Base-by-base conservation (phyloP, 306 rosid species). In the Cyamopsis tetragonoloba region DNA sequence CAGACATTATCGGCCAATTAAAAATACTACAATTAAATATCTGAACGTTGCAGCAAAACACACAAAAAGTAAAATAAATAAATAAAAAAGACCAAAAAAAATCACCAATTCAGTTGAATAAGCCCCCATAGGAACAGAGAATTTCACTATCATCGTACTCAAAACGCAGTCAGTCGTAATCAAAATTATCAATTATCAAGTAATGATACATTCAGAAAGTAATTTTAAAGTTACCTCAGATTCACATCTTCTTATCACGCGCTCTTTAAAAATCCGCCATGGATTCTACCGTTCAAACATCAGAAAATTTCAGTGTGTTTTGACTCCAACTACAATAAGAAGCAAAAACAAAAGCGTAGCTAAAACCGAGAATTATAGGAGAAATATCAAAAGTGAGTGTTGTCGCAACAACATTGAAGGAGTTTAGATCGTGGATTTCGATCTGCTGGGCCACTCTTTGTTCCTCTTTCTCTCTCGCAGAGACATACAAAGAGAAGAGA, bases 351-450 rank as follows among this genome's bases (percentile, higher is more conserved):
- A 55, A 76, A 51, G 0, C 4, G 62, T 54, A 83, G 66, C 74
- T 56, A 43, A 77, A 82, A 63, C 4, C 55, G 32, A 76, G 0
- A 78, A 83, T 77, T 65, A 68, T 23, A 59, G 14, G 41, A 66
- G 41, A 62, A 85, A 83, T 26, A 81, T 42, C 65, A 43, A 77
- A n/a, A 79, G 86, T 77, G 79, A 82, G 84, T 73, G 73, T 68
- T 62, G 81, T 51, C 46, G 76, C 31, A 85, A 84, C 90, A 75
- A 82, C 88, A 85, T 78, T 80, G 83, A 84, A 67, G 64, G 58
- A 79, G 82, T 77, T 79, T 55, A 78, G 95, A 89, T 92, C 95
- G 84, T 87, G 82, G 95, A 81, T 88, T 89, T 92, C 95, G 98
- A 92, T 89, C 92, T 79, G 70, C 83, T 83, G 88, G 86, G 90